Conservation (phyloP, 2,329 filamentous ascomycete species). For the Penicillium corylophilum region DNA sequence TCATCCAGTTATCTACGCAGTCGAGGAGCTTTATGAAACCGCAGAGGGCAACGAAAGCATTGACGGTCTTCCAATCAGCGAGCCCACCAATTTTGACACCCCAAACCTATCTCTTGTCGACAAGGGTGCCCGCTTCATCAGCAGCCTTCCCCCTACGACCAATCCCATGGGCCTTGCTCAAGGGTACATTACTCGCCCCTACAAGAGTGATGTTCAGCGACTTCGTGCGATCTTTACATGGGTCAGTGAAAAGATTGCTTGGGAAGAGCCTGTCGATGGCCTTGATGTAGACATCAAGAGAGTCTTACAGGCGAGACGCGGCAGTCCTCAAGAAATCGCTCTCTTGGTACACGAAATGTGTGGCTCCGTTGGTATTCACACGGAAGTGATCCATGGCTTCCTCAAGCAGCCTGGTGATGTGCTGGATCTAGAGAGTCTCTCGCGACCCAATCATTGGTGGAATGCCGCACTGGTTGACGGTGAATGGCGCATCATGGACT, state of each 20-base stretch:
- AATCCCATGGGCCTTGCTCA: constrained; percentile 82
- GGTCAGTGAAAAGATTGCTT: constrained; percentile 90
- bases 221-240: constrained; percentile 94
- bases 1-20: constrained; percentile 79
- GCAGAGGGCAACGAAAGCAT: constrained; percentile 87
- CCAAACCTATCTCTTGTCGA: constrained; percentile 86
- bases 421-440: constrained; percentile 75
- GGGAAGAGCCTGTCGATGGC: constrained; percentile 94
- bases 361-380: constrained; percentile 78
- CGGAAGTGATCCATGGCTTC: constrained; percentile 84
- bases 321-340: constrained; percentile 85
- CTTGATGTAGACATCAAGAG: constrained; percentile 72
- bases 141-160: constrained; percentile 75
- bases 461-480: constrained; percentile 90
- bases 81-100: constrained; percentile 75
- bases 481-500: constrained; percentile 96
- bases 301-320: constrained; percentile 80
- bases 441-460: constrained; percentile 96
- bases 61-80: constrained; percentile 77
- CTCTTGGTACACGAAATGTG: constrained; percentile 92
- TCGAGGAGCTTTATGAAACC: constrained; percentile 81
- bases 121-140: constrained; percentile 91
- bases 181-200: constrained; percentile 88
- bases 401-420: constrained; percentile 86
- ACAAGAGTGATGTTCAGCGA: constrained; percentile 89